Evolutionary conservation across 371 early-diverging fungal species (phyloP).

Genomic region (Batkoa obscura): DNA sequence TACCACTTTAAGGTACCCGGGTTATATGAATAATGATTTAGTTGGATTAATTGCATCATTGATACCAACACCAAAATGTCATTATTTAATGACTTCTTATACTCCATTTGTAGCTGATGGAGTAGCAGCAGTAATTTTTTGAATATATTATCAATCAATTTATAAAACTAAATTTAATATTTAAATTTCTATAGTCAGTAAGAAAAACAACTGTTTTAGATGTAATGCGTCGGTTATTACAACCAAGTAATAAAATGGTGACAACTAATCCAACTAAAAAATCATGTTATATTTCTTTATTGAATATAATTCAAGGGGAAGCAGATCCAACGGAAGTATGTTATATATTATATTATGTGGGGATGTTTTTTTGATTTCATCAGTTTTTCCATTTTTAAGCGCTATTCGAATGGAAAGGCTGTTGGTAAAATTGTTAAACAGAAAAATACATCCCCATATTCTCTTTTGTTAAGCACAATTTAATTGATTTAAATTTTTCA

Average conservation of each 20-base stretch:
- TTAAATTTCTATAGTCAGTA: slow-evolving; percentile 20
- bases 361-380: no score
- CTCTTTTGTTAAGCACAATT: not conserved
- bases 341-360: not conserved
- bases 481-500: not conserved
- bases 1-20: slow-evolving; percentile 96
- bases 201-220: slow-evolving; percentile 95
- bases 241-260: slow-evolving; percentile 93
- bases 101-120: slow-evolving; percentile 96
- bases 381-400: no score
- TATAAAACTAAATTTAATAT: slow-evolving; percentile 12
- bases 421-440: no score
- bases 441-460: no score
- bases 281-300: slow-evolving; percentile 86
- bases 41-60: slow-evolving; percentile 85
- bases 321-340: slow-evolving; percentile 91
- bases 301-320: slow-evolving; percentile 96
- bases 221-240: slow-evolving; percentile 90
- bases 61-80: slow-evolving; percentile 92
- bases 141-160: slow-evolving; percentile 9
- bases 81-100: slow-evolving; percentile 93
- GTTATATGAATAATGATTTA: slow-evolving; percentile 97
- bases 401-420: no score
- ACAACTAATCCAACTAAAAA: slow-evolving; percentile 73
- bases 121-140: slow-evolving; percentile 56